Conservation (phyloP, 148 eudicot genomes). For the Euryodendron excelsum region DNA sequence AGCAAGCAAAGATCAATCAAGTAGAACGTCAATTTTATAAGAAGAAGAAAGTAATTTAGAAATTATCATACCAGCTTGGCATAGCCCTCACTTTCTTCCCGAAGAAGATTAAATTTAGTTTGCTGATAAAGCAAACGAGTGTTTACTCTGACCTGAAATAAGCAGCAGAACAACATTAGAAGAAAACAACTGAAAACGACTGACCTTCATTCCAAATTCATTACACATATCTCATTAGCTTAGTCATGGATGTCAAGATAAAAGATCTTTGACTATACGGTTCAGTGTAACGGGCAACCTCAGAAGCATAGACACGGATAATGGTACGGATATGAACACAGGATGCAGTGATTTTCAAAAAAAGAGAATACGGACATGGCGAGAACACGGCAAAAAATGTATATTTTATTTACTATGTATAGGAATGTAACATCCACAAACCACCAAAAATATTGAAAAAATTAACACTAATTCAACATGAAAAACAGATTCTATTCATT, state of each 20-base stretch:
- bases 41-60: slow-evolving; percentile 9
- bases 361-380: too few relatives aligned
- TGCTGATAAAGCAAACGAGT: slow-evolving; percentile 97
- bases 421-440: too few relatives aligned
- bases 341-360: too few relatives aligned
- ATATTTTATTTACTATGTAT: too few relatives aligned
- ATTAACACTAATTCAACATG: too few relatives aligned
- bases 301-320: neutral
- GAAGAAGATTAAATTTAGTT: slow-evolving; percentile 93
- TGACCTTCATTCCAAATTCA: neutral
- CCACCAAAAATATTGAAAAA: too few relatives aligned
- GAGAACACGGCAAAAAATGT: too few relatives aligned
- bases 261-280: neutral
- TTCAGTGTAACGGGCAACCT: neutral
- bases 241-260: neutral
- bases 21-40: neutral
- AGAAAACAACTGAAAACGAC: neutral
- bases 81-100: slow-evolving; percentile 99
- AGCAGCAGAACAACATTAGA: slow-evolving; percentile 18
- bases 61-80: slow-evolving; percentile 84
- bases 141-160: slow-evolving; percentile 91
- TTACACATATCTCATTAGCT: neutral
- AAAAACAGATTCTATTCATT: too few relatives aligned
- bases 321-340: too few relatives aligned
- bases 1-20: neutral